These are phyloP conservation scores for Aspergillus wentii DNA, from an alignment of 495 filamentous ascomycete genomes.

Conservation along the genomic window DNA sequence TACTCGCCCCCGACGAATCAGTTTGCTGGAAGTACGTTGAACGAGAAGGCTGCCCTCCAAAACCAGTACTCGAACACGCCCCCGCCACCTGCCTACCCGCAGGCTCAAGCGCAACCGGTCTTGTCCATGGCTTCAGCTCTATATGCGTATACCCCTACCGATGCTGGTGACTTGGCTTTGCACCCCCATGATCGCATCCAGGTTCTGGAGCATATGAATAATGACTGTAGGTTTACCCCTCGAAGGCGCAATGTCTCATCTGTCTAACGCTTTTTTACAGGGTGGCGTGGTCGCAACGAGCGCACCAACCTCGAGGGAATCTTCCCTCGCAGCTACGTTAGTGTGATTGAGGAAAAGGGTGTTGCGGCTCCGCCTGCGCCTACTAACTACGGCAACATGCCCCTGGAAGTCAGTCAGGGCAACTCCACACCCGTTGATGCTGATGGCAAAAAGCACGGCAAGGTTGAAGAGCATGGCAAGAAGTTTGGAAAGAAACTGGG, in stretches of 20 bases:
- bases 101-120: conserved; percentile 53
- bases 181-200: conserved; percentile 70
- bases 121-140: conserved; percentile 73
- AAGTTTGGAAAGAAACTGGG: conserved; percentile 55
- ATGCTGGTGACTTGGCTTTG: conserved; percentile 74
- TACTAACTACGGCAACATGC: conserved; percentile 49
- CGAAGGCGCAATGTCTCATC: not conserved
- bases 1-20: conserved; percentile 42
- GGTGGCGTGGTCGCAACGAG: conserved; percentile 79
- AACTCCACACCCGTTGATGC: conserved; percentile 21
- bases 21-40: conserved; percentile 40
- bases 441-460: conserved; percentile 31
- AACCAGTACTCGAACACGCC: conserved; percentile 45
- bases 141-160: conserved; percentile 74
- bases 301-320: conserved; percentile 81
- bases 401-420: conserved; percentile 45
- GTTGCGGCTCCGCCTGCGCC: conserved; percentile 24
- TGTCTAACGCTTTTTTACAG: conserved; percentile 24
- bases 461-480: conserved; percentile 50
- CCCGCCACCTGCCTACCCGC: conserved; percentile 50
- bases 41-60: conserved; percentile 51
- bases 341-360: conserved; percentile 45
- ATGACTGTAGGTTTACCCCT: conserved; percentile 62
- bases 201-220: conserved; percentile 87
- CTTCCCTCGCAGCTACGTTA: conserved; percentile 88